Base-by-base conservation (phyloP, 768 basidiomycete genomes). In the Tylopilus plumbeoviolaceoides region DNA sequence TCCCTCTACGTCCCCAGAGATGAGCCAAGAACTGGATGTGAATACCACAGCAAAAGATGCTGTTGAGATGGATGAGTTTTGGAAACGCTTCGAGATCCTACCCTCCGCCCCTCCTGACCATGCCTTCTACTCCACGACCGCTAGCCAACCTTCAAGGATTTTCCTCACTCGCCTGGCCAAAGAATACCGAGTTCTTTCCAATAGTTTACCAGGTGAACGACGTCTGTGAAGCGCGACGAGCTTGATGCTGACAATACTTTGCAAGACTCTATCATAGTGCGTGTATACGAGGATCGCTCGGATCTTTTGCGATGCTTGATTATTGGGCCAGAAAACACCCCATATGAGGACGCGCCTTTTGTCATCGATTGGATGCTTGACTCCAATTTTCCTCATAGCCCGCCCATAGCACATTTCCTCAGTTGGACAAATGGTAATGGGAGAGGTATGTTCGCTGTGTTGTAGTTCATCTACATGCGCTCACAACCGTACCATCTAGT, bases 371-470 rank as follows among this genome's bases (percentile, higher is more conserved):
- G 90, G 90, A 82, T 85, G 78, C 74, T 92, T 11, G 90, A 89
- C 62, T 89, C 83, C 49, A 85, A 87, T 67, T 97, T 87, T 66
- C 92, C 85, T 42, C 82, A 84, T 58, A 81, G 75, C 55, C 92
- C 94, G 12, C 94, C 94, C 0, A 75, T 83, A 50, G 95, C 94
- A 10, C 87, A 91, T 71, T 98, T 98, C 69, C 78, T 85, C 45
- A 93, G 91, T 55, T 95, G 92, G 89, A 97, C 94, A 6, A 91
- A 92, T 68, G 93, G 93, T 4, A 91, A 93, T 63, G 93, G 93
- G 28, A 77, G 93, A 76, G 64, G 64, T 66, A n/a, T 7, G 66
- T 50, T 15, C 20, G 2, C 44, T 40, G 25, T 44, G 18, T 30
- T 36, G n/a, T 47, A 27, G 11, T 47, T 44, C 40, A 17, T 4